phyloP scores from a whole-genome alignment of 2,329 filamentous ascomycete genomes.

The Monosporascus sp. region DNA sequence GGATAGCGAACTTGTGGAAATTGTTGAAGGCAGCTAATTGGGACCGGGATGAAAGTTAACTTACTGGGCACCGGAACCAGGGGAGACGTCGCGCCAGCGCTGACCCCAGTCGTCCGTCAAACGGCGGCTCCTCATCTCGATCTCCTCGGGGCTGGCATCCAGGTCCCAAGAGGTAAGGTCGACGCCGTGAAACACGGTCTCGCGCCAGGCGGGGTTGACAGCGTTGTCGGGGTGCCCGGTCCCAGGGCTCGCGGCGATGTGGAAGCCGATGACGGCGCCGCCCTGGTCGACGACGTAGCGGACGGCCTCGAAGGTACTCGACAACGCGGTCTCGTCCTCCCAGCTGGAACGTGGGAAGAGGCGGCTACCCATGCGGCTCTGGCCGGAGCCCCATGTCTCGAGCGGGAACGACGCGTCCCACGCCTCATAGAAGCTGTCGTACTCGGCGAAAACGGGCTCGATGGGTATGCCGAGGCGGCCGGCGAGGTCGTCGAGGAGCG shows the following conservation, averaged over 20 bases:
- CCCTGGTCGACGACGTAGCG: constrained; percentile 26
- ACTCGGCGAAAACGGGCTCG: constrained; percentile 31
- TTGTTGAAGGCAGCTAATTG: neutral
- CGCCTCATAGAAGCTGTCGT: constrained; percentile 34
- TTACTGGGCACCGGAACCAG: constrained; percentile 18
- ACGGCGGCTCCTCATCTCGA: constrained; percentile 18
- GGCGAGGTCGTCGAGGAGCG: constrained; percentile 23
- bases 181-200: constrained; percentile 22
- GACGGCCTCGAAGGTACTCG: constrained; percentile 29
- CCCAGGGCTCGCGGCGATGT: constrained; percentile 18
- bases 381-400: constrained; percentile 24
- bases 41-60: neutral
- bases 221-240: constrained; percentile 27
- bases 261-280: constrained; percentile 24
- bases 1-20: too few relatives aligned
- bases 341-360: constrained; percentile 37
- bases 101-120: constrained; percentile 19
- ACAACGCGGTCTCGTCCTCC: constrained; percentile 27
- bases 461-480: constrained; percentile 25
- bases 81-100: constrained; percentile 16
- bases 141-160: constrained; percentile 19
- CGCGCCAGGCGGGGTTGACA: constrained; percentile 34
- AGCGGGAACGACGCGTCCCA: constrained; percentile 21
- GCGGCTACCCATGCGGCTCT: constrained; percentile 30
- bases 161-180: constrained; percentile 13